Evolutionary conservation across 257 asterid genomes (phyloP), one percentile per base, ranked within the genome.

Genomic region (Paulownia fortunei): DNA sequence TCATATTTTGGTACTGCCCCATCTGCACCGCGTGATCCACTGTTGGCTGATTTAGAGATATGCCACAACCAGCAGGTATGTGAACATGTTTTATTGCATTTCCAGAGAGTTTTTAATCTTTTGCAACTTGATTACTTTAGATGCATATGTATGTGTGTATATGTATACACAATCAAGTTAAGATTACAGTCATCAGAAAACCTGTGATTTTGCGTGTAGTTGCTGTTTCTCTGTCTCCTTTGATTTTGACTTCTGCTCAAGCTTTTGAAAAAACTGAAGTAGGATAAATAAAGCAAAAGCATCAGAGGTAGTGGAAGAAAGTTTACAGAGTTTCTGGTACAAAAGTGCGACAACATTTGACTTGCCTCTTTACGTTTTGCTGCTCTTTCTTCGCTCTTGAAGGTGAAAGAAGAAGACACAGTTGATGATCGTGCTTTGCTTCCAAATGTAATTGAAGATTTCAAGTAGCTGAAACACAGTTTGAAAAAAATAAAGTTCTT

Each of bases 371-470:
- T 91, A 37, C 94, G 89, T 74, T 89, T 94, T 78, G 85, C 90
- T 39, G 89, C 97, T 85, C 99, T 85, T 84, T 92, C 96, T 77
- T 92, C 97, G 76, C 97, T 91, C 87, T 83, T 91, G 77, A 94
- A 89, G 82, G 76, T 84, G 87, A 90, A 92, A 63, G 97, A 79
- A 61, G 87, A 79, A 55, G 89, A 65, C 41, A 82, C 83, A 47
- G 82, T 85, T 9, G 88, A 73, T 68, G 82, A 58, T 73, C 83
- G 80, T 75, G 81, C 84, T 71, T 84, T 83, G 54, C 66, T 79
- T 73, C 82, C 86, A 63, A 67, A 66, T 44, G 74, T 23, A 76
- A 34, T 81, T 69, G 89, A 72, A 65, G 88, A 55, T 77, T 77
- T 81, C 67, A 83, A 73, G 72, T 73, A 76, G 76, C 98, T 92